Conservation (phyloP, 768 basidiomycete genomes). For the Termitomyces sp. region DNA sequence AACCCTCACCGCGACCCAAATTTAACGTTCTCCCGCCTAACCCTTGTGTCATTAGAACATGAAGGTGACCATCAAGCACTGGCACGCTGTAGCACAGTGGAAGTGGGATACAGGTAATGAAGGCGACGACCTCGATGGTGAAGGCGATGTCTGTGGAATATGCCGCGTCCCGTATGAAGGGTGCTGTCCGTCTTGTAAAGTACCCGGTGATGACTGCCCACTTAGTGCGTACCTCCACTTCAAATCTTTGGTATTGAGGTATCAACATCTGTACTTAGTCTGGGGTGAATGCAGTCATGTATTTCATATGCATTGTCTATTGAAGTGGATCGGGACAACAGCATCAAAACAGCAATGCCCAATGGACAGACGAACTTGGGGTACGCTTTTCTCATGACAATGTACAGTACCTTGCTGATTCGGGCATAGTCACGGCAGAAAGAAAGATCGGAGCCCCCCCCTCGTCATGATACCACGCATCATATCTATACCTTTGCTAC, state of each 20-base stretch:
- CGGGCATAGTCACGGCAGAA: constrained; percentile 43
- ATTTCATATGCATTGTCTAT: constrained; percentile 97
- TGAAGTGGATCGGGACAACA: constrained; percentile 91
- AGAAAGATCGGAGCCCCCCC: constrained; percentile 32
- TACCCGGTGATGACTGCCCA: constrained; percentile 95
- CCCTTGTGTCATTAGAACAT: constrained; percentile 27
- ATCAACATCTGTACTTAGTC: constrained; percentile 42
- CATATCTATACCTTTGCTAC: neutral
- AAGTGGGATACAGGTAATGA: constrained; percentile 62
- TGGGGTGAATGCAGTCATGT: constrained; percentile 98
- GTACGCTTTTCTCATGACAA: constrained; percentile 38
- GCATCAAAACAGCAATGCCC: constrained; percentile 95
- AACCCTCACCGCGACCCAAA: neutral
- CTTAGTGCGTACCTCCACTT: constrained; percentile 50
- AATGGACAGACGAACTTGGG: constrained; percentile 95
- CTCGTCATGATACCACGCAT: constrained; percentile 2
- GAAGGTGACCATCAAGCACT: constrained; percentile 80
- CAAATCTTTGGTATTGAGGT: neutral
- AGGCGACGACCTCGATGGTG: constrained; percentile 38
- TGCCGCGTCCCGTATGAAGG: constrained; percentile 91
- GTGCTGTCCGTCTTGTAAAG: constrained; percentile 92
- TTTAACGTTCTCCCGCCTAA: neutral
- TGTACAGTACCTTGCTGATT: neutral
- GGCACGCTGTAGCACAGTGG: constrained; percentile 89
- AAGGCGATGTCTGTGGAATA: constrained; percentile 73